Conservation (phyloP, 768 basidiomycete species). For the Pleurotus pulmonarius region DNA sequence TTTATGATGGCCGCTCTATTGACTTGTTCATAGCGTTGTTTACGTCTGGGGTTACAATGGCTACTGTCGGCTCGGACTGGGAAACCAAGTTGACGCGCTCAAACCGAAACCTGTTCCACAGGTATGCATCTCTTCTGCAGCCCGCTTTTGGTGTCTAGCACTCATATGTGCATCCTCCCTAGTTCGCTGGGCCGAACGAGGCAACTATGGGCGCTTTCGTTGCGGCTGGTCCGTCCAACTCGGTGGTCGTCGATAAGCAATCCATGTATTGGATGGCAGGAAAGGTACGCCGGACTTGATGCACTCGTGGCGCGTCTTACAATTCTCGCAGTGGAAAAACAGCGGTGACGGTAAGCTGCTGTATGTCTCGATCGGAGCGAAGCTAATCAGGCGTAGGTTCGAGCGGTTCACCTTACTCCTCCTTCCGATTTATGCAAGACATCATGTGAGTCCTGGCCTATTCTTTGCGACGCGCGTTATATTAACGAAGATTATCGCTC, state of each 20-base stretch:
- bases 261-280: conserved; percentile 88
- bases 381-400: conserved; percentile 49
- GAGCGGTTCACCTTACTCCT: conserved; percentile 84
- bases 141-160: neutral
- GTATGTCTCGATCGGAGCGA: conserved; percentile 1
- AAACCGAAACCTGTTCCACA: conserved; percentile 83
- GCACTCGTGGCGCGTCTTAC: neutral
- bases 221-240: conserved; percentile 77
- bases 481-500: neutral
- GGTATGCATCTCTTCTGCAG: conserved; percentile 28
- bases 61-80: conserved; percentile 87
- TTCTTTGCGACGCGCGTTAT: neutral
- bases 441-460: conserved; percentile 55
- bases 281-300: conserved; percentile 40
- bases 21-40: conserved; percentile 47
- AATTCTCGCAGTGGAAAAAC: conserved; percentile 75
- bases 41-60: conserved; percentile 90
- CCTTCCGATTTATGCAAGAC: conserved; percentile 84
- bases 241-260: conserved; percentile 80
- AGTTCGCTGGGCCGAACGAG: conserved; percentile 76
- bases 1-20: neutral
- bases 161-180: neutral
- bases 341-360: conserved; percentile 75
- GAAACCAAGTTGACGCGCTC: conserved; percentile 78
- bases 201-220: conserved; percentile 61